Evolutionary conservation across 352 stramenopile genomes (phyloP).

Genomic region (Phytophthora aleatoria): DNA sequence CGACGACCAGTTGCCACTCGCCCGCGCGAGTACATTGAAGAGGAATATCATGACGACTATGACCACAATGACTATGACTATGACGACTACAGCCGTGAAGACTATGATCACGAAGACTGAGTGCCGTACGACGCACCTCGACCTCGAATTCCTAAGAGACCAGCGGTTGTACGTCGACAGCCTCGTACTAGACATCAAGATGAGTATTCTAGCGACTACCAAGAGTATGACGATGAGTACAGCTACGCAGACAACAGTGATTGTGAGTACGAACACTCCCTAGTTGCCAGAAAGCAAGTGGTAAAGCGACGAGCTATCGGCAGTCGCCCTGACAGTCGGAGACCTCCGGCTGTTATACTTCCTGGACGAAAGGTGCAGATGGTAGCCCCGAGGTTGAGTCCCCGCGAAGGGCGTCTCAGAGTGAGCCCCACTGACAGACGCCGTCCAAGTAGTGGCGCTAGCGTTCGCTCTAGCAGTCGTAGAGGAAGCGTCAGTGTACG

Average conservation of each 20-base stretch:
- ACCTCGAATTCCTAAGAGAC: slow-evolving; percentile 16
- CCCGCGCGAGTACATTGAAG: slow-evolving; percentile 21
- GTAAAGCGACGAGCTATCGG: slow-evolving; percentile 21
- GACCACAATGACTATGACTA: slow-evolving; percentile 6
- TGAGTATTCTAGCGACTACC: slow-evolving; percentile 11
- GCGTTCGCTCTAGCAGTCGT: slow-evolving; percentile 1
- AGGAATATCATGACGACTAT: slow-evolving; percentile 14
- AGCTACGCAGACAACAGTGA: slow-evolving; percentile 12
- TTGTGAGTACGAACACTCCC: slow-evolving; percentile 12
- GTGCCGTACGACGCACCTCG: slow-evolving; percentile 10
- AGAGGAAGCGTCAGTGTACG: slow-evolving; percentile 2
- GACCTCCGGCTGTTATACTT: background rate
- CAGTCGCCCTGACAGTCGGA: background rate
- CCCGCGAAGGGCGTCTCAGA: slow-evolving; percentile 13
- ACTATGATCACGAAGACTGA: slow-evolving; percentile 6
- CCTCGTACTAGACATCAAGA: slow-evolving; percentile 9
- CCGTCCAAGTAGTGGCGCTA: slow-evolving; percentile 7
- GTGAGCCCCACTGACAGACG: slow-evolving; percentile 8
- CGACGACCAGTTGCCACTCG: slow-evolving; percentile 14
- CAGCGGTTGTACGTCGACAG: slow-evolving; percentile 16
- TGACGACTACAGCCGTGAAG: slow-evolving; percentile 2
- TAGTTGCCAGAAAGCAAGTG: slow-evolving; percentile 20
- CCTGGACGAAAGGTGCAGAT: slow-evolving; percentile 38
- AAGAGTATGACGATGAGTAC: slow-evolving; percentile 21
- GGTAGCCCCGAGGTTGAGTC: slow-evolving; percentile 13